Conservation (phyloP, 768 basidiomycete species). For the Obba rivulosa region DNA sequence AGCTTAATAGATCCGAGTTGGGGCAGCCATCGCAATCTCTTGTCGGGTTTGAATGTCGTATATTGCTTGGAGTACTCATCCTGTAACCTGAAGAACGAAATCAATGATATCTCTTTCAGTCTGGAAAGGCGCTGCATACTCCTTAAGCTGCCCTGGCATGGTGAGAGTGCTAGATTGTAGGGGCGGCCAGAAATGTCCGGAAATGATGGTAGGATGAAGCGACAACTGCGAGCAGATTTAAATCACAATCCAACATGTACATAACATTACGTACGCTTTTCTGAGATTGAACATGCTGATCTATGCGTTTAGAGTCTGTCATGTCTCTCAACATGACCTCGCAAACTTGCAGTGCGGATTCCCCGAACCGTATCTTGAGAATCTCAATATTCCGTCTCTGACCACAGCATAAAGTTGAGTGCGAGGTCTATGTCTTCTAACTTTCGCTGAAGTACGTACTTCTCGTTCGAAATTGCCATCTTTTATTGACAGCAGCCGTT, state of each 20-base stretch:
- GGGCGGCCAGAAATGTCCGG: conserved; percentile 92
- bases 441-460: conserved; percentile 30
- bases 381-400: conserved; percentile 86
- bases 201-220: conserved; percentile 88
- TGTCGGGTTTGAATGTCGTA: conserved; percentile 85
- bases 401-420: background rate
- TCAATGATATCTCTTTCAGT: background rate
- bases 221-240: conserved; percentile 40
- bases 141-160: conserved; percentile 83
- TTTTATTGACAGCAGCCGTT: conserved; percentile 72
- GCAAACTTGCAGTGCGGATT: conserved; percentile 87
- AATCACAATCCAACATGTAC: background rate
- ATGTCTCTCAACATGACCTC: conserved; percentile 99
- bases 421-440: background rate
- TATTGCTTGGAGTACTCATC: conserved; percentile 74
- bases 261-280: conserved; percentile 44
- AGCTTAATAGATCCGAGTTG: conserved; percentile 83
- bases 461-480: conserved; percentile 77
- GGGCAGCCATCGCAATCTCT: conserved; percentile 83
- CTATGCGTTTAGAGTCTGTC: conserved; percentile 88
- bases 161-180: conserved; percentile 66
- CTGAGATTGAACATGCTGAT: conserved; percentile 81
- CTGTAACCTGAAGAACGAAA: conserved; percentile 47
- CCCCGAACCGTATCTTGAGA: conserved; percentile 93
- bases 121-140: conserved; percentile 40